Conservation (phyloP, 768 basidiomycete genomes). For the Dioszegia hungarica region DNA sequence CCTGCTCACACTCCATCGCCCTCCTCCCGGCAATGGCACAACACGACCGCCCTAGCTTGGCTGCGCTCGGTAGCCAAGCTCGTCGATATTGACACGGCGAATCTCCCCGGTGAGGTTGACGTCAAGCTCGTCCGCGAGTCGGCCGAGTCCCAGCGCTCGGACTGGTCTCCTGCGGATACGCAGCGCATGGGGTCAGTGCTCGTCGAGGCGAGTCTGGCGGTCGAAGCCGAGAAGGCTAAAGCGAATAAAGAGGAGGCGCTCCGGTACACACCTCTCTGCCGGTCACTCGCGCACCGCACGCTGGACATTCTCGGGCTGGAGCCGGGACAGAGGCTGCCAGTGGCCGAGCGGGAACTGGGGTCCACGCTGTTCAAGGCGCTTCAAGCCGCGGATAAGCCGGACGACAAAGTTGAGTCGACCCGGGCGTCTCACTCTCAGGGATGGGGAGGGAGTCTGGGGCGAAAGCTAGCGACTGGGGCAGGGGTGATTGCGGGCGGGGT, state of each 20-base stretch:
- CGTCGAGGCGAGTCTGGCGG: slow-evolving; percentile 37
- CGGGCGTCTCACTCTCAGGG: slow-evolving; percentile 48
- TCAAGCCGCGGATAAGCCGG: slow-evolving; percentile 26
- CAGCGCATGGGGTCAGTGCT: slow-evolving; percentile 25
- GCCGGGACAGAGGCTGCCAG: slow-evolving; percentile 16
- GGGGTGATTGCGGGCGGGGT: slow-evolving; percentile 51
- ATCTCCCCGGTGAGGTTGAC: slow-evolving; percentile 22
- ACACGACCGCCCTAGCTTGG: slow-evolving; percentile 18
- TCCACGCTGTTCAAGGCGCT: slow-evolving; percentile 38
- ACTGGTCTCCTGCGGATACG: slow-evolving; percentile 26
- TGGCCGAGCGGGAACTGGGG: slow-evolving; percentile 36
- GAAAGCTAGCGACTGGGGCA: slow-evolving; percentile 48
- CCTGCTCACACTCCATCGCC: slow-evolving; percentile 4
- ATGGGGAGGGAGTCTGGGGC: slow-evolving; percentile 50
- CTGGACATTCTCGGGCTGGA: slow-evolving; percentile 30
- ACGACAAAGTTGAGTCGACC: slow-evolving; percentile 25
- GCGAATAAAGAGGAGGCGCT: slow-evolving; percentile 31
- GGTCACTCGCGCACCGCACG: slow-evolving; percentile 28
- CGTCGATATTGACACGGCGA: slow-evolving; percentile 19
- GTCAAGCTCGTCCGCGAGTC: slow-evolving; percentile 10
- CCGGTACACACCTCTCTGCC: slow-evolving; percentile 38
- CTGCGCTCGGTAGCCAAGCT: slow-evolving; percentile 31
- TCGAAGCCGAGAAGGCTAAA: slow-evolving; percentile 14
- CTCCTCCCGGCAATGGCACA: slow-evolving; percentile 19
- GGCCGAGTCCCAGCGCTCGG: slow-evolving; percentile 18